Base-by-base conservation (phyloP, 1,284 basidiomycete genomes). In the Agroathelia rolfsii region DNA sequence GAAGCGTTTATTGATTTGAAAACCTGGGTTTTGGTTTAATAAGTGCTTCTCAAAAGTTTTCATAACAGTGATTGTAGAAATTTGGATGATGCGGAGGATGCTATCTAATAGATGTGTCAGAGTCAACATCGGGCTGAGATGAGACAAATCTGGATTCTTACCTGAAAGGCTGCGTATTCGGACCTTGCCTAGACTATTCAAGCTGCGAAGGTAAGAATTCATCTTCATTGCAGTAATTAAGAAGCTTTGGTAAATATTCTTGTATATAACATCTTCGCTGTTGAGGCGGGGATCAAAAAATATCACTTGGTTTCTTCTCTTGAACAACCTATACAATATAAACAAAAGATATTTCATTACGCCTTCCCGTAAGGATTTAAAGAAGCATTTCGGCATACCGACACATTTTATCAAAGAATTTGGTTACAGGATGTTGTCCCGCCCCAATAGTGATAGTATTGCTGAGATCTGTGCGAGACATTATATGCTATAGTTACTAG, bases 171-270 rank as follows among this genome's bases (percentile, higher is more conserved):
- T 77, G 28, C 46, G 49, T 30, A 53, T 44, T 40, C 68, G 68
- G 36, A 58, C 62, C 22, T 45, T 49, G n/a, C 58, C 41, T 32
- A 64, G 58, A 5, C 60, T 41, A n/a, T 64, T 61, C 74, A 71
- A 79, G 28, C 67, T 64, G 27, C 64, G 63, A 22, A 94, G 62
- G 53, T 95, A 96, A 32, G 75, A 69, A 32, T 86, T 76, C 65
- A 92, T 83, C 59, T 92, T 96, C 66, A 93, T 79, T 1, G 87
- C 87, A 1, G 78, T 70, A 15, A 94, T 55, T n/a, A 87, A 57
- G 48, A 93, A 85, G 47, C 80, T 84, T 53, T 92, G 78, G 51
- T 90, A 92, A 6, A 95, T 62, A 52, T 96, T 98, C 22, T 74
- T 52, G 52, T 85, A 74, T 3, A 87, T 76, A 0, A 69, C 70